phyloP scores from a whole-genome alignment of 768 basidiomycete species.

The Auricularia sp. region DNA sequence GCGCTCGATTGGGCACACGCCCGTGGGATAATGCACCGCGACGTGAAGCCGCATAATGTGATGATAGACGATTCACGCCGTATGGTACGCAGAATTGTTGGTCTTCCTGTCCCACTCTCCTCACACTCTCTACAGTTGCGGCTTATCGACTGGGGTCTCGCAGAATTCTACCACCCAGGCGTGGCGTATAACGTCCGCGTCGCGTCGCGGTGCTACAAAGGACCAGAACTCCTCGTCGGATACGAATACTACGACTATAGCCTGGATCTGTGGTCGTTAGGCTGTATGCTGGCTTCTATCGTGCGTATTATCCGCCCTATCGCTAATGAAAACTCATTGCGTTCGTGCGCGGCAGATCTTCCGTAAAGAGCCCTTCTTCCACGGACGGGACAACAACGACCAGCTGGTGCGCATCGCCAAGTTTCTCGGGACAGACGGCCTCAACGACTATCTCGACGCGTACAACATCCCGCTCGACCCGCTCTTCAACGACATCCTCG shows the following conservation, averaged over 20 bases:
- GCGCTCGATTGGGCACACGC: slow-evolving; percentile 66
- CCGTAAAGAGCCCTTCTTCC: slow-evolving; percentile 66
- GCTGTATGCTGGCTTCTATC: slow-evolving; percentile 69
- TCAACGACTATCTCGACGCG: slow-evolving; percentile 48
- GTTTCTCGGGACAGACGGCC: slow-evolving; percentile 56
- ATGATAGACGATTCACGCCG: slow-evolving; percentile 62
- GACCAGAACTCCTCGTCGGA: slow-evolving; percentile 60
- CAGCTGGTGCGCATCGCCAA: slow-evolving; percentile 62
- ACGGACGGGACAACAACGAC: slow-evolving; percentile 64
- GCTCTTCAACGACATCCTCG: slow-evolving; percentile 47
- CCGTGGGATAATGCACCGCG: slow-evolving; percentile 63
- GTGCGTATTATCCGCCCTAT: slow-evolving; percentile 27
- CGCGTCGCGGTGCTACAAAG: slow-evolving; percentile 64
- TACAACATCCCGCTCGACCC: slow-evolving; percentile 61
- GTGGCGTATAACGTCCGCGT: slow-evolving; percentile 67
- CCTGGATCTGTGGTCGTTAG: slow-evolving; percentile 64
- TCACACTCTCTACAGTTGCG: slow-evolving; percentile 26
- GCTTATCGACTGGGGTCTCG: slow-evolving; percentile 69
- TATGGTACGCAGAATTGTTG: slow-evolving; percentile 31
- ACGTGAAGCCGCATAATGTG: slow-evolving; percentile 60
- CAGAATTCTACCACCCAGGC: slow-evolving; percentile 65
- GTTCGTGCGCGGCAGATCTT: slow-evolving; percentile 39
- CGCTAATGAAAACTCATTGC: neutral
- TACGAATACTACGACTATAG: slow-evolving; percentile 66
- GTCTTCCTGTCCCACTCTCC: neutral